Percentiles rank a stretch among this genome's conserved stretches.
Evolutionary conservation across 768 basidiomycete genomes (phyloP).

Genomic region (Pleurotus djamor): DNA sequence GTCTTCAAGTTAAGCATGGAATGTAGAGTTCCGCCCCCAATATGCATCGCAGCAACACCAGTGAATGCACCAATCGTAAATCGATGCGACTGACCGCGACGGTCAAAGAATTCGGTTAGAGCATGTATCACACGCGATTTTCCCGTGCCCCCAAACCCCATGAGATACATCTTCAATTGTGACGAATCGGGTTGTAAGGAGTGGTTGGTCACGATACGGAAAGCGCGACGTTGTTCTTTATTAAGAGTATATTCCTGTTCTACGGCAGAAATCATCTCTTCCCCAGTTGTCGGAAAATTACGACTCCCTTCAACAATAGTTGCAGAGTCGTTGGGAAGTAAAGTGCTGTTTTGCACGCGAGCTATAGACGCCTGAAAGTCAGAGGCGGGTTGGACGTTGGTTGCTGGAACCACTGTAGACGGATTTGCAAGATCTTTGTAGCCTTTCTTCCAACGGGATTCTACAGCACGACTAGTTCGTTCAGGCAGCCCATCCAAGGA

Average conservation of each 20-base stretch:
- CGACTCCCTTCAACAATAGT: background rate
- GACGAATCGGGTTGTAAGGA: slow-evolving; percentile 6
- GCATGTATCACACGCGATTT: slow-evolving; percentile 37
- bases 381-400: background rate
- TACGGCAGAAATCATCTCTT: slow-evolving; percentile 13
- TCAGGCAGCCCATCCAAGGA: background rate
- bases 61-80: slow-evolving; percentile 30
- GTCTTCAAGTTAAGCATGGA: slow-evolving; percentile 18
- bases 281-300: background rate
- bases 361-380: background rate
- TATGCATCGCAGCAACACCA: slow-evolving; percentile 35
- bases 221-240: slow-evolving; percentile 27
- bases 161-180: slow-evolving; percentile 30
- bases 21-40: slow-evolving; percentile 38
- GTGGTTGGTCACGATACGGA: slow-evolving; percentile 26
- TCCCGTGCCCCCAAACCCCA: slow-evolving; percentile 39
- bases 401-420: background rate
- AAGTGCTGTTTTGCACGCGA: background rate
- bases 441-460: background rate
- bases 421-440: background rate
- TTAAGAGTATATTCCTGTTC: slow-evolving; percentile 26
- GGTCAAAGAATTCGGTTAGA: slow-evolving; percentile 25
- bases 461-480: background rate
- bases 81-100: slow-evolving; percentile 14
- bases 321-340: background rate